phyloP scores from a whole-genome alignment of 495 filamentous ascomycete genomes.

The Lepidopterella palustris region DNA sequence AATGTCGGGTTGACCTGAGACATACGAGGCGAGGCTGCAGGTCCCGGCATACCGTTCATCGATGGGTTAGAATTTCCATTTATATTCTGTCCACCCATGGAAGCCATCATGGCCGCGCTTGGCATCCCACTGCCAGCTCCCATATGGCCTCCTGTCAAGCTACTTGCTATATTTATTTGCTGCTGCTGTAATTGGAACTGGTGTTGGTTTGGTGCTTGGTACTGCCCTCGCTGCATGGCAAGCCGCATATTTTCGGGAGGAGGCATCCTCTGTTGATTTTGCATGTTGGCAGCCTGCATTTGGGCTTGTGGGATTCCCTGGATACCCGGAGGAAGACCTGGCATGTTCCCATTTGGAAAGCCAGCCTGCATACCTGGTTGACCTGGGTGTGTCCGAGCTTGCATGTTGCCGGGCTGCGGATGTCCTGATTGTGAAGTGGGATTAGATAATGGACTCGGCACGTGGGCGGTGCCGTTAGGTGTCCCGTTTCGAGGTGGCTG shows the following conservation, averaged over 20 bases:
- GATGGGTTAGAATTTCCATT: constrained; percentile 22
- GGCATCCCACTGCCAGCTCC: constrained; percentile 24
- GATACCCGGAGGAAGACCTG: constrained; percentile 51
- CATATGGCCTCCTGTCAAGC: constrained; percentile 13
- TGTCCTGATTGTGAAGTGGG: constrained; percentile 14
- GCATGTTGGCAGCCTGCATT: constrained; percentile 57
- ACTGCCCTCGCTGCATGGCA: constrained; percentile 27
- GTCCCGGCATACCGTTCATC: constrained; percentile 22
- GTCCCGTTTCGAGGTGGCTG: constrained; percentile 21
- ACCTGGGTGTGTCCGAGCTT: constrained; percentile 7
- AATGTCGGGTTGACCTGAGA: constrained; percentile 11
- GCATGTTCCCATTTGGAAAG: constrained; percentile 46
- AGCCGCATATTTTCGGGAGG: constrained; percentile 47
- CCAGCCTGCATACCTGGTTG: constrained; percentile 19
- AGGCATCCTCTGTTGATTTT: constrained; percentile 53
- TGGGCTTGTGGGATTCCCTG: constrained; percentile 65
- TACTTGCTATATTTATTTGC: constrained; percentile 27
- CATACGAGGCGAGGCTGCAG: constrained; percentile 23
- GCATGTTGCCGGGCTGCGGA: constrained; percentile 2
- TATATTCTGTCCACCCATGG: constrained; percentile 24
- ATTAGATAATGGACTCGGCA: constrained; percentile 12
- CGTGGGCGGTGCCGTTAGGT: constrained; percentile 11
- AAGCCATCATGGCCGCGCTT: constrained; percentile 28
- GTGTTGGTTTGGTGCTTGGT: constrained; percentile 28
- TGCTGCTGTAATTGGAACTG: constrained; percentile 33